These are phyloP conservation scores for Stevia rebaudiana DNA, from an alignment of 140 eudicot genomes.

Conservation along the genomic window DNA sequence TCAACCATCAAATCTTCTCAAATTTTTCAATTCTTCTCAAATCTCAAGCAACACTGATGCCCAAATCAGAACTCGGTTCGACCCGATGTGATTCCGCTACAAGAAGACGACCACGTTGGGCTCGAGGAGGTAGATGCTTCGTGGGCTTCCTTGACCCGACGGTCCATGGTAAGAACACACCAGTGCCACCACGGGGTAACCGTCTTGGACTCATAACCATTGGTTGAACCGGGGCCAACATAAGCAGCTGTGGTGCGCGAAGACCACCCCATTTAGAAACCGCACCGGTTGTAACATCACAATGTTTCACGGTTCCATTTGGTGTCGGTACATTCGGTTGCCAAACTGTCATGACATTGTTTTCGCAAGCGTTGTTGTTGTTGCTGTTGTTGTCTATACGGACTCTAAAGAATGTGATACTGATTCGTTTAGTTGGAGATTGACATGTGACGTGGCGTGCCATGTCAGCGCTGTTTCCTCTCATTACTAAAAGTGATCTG, in stretches of 20 bases:
- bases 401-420: slow-evolving; percentile 78
- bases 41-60: slow-evolving; percentile 39
- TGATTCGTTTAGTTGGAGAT: slow-evolving; percentile 68
- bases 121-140: slow-evolving; percentile 95
- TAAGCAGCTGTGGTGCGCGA: slow-evolving; percentile 61
- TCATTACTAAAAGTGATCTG: slow-evolving; percentile 83
- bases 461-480: slow-evolving; percentile 88
- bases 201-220: slow-evolving; percentile 60
- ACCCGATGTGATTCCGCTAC: slow-evolving; percentile 47
- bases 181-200: slow-evolving; percentile 80
- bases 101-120: slow-evolving; percentile 76
- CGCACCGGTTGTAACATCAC: slow-evolving; percentile 31
- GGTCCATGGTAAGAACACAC: slow-evolving; percentile 97
- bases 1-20: slow-evolving; percentile 1
- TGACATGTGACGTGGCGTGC: slow-evolving; percentile 92
- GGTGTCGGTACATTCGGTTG: slow-evolving; percentile 59
- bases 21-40: no score
- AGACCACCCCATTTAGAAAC: slow-evolving; percentile 73
- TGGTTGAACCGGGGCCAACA: slow-evolving; percentile 79
- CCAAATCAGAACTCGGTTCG: slow-evolving; percentile 57
- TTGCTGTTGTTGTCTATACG: no score
- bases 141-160: slow-evolving; percentile 61
- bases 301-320: slow-evolving; percentile 32
- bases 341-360: slow-evolving; percentile 65
- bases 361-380: slow-evolving; percentile 22